A percentile compares a stretch with the other conserved stretches of the same genome.
Conservation (phyloP, 164 flowering plant genomes). For the Annona squamosa region DNA sequence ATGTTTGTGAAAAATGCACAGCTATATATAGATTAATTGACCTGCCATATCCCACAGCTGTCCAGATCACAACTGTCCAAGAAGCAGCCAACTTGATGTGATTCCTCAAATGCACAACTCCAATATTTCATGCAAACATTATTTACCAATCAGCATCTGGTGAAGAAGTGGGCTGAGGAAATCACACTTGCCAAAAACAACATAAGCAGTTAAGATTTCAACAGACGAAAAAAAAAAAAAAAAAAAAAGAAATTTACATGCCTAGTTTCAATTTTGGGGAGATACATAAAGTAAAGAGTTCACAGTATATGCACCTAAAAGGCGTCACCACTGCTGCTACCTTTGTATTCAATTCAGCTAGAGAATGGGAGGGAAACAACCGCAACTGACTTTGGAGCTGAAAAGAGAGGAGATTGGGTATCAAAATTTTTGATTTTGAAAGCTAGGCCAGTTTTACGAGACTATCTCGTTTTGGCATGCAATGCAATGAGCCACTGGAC, state of each 20-base stretch:
- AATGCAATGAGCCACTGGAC: too few relatives aligned
- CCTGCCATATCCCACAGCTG: too few relatives aligned
- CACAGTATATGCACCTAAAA: background rate
- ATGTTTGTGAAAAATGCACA: too few relatives aligned
- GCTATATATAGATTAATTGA: too few relatives aligned
- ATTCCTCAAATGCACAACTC: too few relatives aligned
- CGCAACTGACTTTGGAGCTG: constrained; percentile 8
- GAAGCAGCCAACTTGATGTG: too few relatives aligned
- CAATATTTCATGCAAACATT: too few relatives aligned
- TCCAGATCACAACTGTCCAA: too few relatives aligned
- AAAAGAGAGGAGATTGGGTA: background rate
- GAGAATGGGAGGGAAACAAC: background rate
- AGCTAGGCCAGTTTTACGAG: background rate
- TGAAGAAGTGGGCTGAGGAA: background rate
- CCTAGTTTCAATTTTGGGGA: background rate
- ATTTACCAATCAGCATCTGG: background rate
- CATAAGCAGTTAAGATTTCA: background rate
- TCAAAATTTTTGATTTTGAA: background rate
- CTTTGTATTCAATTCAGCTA: background rate
- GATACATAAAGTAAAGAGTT: background rate
- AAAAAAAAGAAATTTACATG: background rate
- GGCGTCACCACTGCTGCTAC: background rate
- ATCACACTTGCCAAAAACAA: background rate
- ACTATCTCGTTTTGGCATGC: too few relatives aligned
- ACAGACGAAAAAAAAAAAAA: background rate